phyloP scores from a whole-genome alignment of 2,329 filamentous ascomycete genomes.

The Bipolaris sorokiniana region DNA sequence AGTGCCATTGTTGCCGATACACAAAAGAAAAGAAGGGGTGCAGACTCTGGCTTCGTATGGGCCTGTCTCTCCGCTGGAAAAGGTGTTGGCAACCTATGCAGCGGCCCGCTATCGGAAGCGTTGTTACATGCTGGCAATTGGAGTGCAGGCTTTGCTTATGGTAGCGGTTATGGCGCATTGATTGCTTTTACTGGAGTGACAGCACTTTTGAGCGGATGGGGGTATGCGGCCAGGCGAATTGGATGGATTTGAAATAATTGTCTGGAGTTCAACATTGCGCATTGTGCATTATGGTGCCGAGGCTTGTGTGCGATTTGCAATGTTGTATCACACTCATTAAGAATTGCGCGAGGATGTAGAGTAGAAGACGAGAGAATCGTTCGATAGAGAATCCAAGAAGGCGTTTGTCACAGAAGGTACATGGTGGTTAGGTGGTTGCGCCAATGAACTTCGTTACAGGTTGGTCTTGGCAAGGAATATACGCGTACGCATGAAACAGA shows the following conservation, averaged over 20 bases:
- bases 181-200: slow-evolving; percentile 53
- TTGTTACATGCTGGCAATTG: slow-evolving; percentile 49
- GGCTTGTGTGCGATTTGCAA: not conserved
- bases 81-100: slow-evolving; percentile 59
- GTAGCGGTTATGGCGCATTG: slow-evolving; percentile 51
- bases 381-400: slow-evolving; percentile 6
- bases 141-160: slow-evolving; percentile 50
- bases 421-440: slow-evolving; percentile 5
- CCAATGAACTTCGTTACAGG: slow-evolving; percentile 10
- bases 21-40: slow-evolving; percentile 40
- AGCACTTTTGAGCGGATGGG: slow-evolving; percentile 42
- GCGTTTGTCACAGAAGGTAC: slow-evolving; percentile 13
- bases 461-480: slow-evolving; percentile 9
- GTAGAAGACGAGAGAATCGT: not conserved
- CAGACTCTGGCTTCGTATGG: slow-evolving; percentile 59
- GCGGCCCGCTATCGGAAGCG: slow-evolving; percentile 59
- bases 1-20: slow-evolving; percentile 55
- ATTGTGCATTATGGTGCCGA: not conserved
- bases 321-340: not conserved
- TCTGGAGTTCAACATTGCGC: not conserved
- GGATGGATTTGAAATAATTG: slow-evolving; percentile 35
- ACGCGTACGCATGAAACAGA: slow-evolving; percentile 23
- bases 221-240: slow-evolving; percentile 38
- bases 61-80: slow-evolving; percentile 56
- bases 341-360: not conserved